Conservation (phyloP, 768 basidiomycete species). For the Boletus insuetus region DNA sequence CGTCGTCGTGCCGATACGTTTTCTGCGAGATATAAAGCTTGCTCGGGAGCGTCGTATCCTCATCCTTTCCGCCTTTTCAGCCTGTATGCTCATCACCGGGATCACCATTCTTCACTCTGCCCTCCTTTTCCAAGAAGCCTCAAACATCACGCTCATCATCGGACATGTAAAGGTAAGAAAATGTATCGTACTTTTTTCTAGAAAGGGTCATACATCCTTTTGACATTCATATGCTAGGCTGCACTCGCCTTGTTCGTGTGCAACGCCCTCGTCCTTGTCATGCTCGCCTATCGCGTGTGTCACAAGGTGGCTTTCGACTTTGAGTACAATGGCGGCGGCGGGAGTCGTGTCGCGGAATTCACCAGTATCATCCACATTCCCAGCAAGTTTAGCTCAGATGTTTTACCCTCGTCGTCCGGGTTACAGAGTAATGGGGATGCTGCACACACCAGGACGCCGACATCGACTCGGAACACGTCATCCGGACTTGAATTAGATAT, state of each 20-base stretch:
- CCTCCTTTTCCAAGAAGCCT: slow-evolving; percentile 14
- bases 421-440: not conserved
- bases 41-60: slow-evolving; percentile 16
- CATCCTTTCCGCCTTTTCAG: slow-evolving; percentile 20
- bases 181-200: not conserved
- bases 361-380: slow-evolving; percentile 20
- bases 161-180: slow-evolving; percentile 24
- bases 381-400: slow-evolving; percentile 7
- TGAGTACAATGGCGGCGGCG: not conserved
- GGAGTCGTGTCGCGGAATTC: slow-evolving; percentile 1
- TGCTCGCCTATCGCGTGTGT: slow-evolving; percentile 14
- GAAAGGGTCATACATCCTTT: not conserved
- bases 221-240: slow-evolving; percentile 8
- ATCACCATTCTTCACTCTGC: slow-evolving; percentile 22
- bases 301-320: not conserved
- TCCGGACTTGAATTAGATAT: not conserved
- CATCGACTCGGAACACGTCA: not conserved
- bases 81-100: slow-evolving; percentile 20
- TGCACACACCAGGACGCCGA: not conserved
- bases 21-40: slow-evolving; percentile 19
- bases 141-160: slow-evolving; percentile 9
- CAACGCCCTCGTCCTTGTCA: slow-evolving; percentile 20
- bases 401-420: not conserved
- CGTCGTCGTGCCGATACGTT: slow-evolving; percentile 12
- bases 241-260: slow-evolving; percentile 21